Base-by-base conservation (phyloP, 208 protist genomes). In the Crithidia mellificae region DNA sequence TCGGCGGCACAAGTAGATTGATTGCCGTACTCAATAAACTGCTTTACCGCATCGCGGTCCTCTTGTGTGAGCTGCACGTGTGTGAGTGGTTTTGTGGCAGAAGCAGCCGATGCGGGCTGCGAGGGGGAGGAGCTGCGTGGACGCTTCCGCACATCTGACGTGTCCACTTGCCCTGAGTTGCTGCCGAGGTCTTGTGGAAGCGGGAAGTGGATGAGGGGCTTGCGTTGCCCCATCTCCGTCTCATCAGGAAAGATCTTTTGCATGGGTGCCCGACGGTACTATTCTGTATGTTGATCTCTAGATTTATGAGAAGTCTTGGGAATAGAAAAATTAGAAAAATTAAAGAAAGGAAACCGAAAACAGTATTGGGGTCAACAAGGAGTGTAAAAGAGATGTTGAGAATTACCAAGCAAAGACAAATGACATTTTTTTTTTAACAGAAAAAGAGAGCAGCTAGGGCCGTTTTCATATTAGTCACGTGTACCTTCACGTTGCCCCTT, bases 1-100 rank as follows among this genome's bases (percentile, higher is more conserved):
- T 24, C 41, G 1, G 39, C 34, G 14, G 68, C 50, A 14, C 57
- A 20, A 9, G 20, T 19, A 11, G 54, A 15, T 32, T 74, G 67
- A 38, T 67, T 30, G 7, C 74, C 74, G 30, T 58, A 80, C 58
- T 72, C 44, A 15, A 80, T 63, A 39, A 80, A 74, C n/a, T 47
- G n/a, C 8, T 20, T 19, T 1, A 80, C 34, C 2, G 58, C 63
- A 2, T 7, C 6, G 22, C 24, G 22, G 24, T 68, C 68, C 47
- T 68, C 51, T 14, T 43, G 47, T 14, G 34, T 63, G 61, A 76
- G n/a, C 17, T 22, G 62, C 6, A 3, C 1, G 4, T 24, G 17
- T 2, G 20, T 46, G 39, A n/a, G n/a, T n/a, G n/a, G n/a, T 38
- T 11, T 38, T 38, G 32, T 14, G 27, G 56, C 6, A 17, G 22